Base-by-base conservation (phyloP, 2,329 filamentous ascomycete species). In the Chaetomiaceae sp. region DNA sequence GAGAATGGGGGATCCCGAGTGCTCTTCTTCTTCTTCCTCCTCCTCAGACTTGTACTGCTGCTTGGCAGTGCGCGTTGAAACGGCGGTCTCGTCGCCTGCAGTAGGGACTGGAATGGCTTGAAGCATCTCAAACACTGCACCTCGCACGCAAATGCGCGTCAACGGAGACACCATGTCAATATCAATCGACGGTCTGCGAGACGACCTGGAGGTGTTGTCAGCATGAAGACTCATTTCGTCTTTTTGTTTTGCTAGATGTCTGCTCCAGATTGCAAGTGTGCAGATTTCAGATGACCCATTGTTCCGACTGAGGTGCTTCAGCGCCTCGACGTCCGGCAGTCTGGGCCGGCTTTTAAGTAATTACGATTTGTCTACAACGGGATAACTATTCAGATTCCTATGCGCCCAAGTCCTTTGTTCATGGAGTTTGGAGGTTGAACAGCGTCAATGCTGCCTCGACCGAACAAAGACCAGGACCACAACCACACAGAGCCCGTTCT, bases 401-500 rank as follows among this genome's bases (percentile, higher is more conserved):
- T 14, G 10, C 15, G 6, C 29, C 15, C 29, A 7, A 11, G 11
- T n/a, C n/a, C 34, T 19, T 36, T 24, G 20, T 15, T 32, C 3
- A n/a, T n/a, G 29, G 7, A 7, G 29, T n/a, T n/a, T 4, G 11
- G 11, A 32, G 15, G 14, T 14, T 29, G 27, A 6, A 14, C 4
- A 29, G 27, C 14, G 27, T 5, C 27, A 29, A 29, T 29, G 27
- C 4, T 9, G 4, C n/a, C n/a, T n/a, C n/a, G 9, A 29, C 4
- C 10, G 10, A 29, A 32, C 7, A 7, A 32, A 32, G 12, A 32
- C 14, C 12, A 29, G 4, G 4, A 14, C 14, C 27, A 9, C 10
- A 29, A 14, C 9, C 4, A 29, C 14, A 29, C 14, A 14, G 4
- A 29, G 14, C 10, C 9, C 41, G 48, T 56, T 14, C 55, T n/a